Base-by-base conservation (phyloP, 148 eudicot species). In the Tetragonia tetragonoides region DNA sequence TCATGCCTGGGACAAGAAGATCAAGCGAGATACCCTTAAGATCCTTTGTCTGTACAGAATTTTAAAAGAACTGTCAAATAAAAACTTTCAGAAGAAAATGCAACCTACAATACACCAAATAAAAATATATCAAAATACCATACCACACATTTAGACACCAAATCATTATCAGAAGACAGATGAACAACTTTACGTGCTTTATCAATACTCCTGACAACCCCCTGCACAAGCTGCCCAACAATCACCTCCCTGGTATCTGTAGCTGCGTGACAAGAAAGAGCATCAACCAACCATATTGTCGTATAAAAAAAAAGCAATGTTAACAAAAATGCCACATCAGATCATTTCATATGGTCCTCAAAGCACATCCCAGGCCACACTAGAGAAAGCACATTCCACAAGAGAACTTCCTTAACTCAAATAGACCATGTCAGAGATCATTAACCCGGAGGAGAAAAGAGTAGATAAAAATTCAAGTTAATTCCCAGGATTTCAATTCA, bases 1-100 rank as follows among this genome's bases (percentile, higher is more conserved):
- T 86, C 99, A 93, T 95, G 84, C 97, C 99, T 49, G 99, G 99
- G 82, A 93, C 88, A 51, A 95, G 97, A 84, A 91, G 90, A 89
- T 95, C 97, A 61, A 93, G 87, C 70, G 99, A 91, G 75, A 95
- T 87, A 84, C 97, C 99, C 88, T 91, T 95, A 46, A 91, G 93
- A 78, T 95, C 97, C 79, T 83, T 93, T 61, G 89, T 90, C 97
- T 93, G 95, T 70, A 76, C 39, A 72, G n/a, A 54, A 78, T 73
- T 80, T 65, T 72, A 70, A 68, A 70, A 63, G 61, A 16, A 12
- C 21, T 56, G 77, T 77, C 68, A 75, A 68, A 72, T 40, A 67
- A 79, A 60, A n/a, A 78, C 42, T 44, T 23, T 65, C 39, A 72
- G 16, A 39, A 73, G 40, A 72, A 74, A 61, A 73, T 15, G 6